Evolutionary conservation across 106 monocot species (phyloP).

Genomic region (Agapanthus africanus): DNA sequence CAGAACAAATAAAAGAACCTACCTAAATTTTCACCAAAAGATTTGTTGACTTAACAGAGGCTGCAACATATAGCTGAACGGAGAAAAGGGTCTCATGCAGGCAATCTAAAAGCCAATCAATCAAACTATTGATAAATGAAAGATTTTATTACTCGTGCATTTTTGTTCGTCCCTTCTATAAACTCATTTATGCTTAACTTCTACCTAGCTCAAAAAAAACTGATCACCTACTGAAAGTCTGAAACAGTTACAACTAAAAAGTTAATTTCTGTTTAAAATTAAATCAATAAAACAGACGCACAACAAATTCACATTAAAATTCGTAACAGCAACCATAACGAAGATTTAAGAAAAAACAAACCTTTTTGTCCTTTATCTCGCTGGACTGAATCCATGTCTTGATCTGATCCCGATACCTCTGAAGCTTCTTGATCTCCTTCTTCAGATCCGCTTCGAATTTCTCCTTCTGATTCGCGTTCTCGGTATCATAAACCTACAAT

Average conservation of each 20-base stretch:
- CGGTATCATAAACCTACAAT: constrained; percentile 82
- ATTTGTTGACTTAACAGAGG: too few relatives aligned
- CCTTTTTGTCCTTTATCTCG: constrained; percentile 95
- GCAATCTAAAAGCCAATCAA: too few relatives aligned
- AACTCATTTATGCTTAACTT: not conserved
- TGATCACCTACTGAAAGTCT: not conserved
- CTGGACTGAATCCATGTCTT: constrained; percentile 97
- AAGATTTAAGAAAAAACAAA: not conserved
- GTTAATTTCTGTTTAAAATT: not conserved
- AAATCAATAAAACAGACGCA: not conserved
- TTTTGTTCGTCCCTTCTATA: too few relatives aligned
- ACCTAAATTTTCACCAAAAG: too few relatives aligned
- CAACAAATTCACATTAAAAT: not conserved
- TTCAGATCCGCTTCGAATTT: constrained; percentile 94
- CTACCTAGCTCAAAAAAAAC: not conserved
- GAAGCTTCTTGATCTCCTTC: constrained; percentile 97
- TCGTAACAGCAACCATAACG: not conserved
- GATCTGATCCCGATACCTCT: constrained; percentile 94
- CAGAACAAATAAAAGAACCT: too few relatives aligned
- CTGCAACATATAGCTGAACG: too few relatives aligned
- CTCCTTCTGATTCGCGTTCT: constrained; percentile 96
- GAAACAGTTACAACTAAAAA: not conserved
- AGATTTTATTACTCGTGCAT: too few relatives aligned
- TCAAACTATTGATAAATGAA: too few relatives aligned
- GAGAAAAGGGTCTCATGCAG: too few relatives aligned